Conservation (phyloP, 495 filamentous ascomycete species). For the Copromyces sp. region DNA sequence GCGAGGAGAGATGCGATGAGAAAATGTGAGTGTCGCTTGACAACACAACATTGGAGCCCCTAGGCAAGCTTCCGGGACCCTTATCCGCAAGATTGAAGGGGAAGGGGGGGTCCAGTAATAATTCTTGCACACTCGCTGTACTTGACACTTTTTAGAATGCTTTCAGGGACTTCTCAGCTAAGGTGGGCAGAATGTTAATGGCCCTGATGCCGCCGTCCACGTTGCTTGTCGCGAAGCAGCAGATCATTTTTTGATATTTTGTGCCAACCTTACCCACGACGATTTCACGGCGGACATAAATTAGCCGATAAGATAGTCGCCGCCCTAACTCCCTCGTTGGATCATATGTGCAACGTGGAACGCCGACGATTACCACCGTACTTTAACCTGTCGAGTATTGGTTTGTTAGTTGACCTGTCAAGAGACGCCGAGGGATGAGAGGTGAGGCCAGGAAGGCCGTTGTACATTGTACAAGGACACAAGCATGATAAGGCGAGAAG, state of each 20-base stretch:
- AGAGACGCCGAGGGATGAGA: neutral
- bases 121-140: neutral
- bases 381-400: neutral
- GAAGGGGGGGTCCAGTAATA: neutral
- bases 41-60: neutral
- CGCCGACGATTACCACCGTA: neutral
- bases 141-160: neutral
- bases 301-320: neutral
- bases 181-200: neutral
- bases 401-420: neutral
- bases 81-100: neutral
- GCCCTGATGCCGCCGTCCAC: neutral
- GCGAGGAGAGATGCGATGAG: neutral
- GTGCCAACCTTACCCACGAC: neutral
- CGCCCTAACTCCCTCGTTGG: neutral
- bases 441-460: neutral
- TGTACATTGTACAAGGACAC: neutral
- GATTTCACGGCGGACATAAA: neutral
- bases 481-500: neutral
- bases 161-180: neutral
- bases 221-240: neutral
- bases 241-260: neutral
- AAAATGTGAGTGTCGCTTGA: neutral
- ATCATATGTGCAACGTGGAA: neutral
- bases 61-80: neutral